Base-by-base conservation (phyloP, 768 basidiomycete genomes). In the Polyporus arcularius region DNA sequence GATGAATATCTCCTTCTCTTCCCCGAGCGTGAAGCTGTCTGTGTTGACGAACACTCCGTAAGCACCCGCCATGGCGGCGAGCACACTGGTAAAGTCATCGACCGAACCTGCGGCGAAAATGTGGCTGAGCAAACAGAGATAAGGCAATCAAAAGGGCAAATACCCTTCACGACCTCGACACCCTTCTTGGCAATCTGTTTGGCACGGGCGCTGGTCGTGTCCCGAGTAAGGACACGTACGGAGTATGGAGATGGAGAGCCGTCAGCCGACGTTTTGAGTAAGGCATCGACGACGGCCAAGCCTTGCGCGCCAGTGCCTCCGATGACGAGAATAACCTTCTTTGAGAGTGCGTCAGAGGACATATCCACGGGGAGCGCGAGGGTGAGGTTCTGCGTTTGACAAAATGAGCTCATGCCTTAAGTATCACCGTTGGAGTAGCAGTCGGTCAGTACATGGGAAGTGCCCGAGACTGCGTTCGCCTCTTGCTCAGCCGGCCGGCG, bases 221-320 rank as follows among this genome's bases (percentile, higher is more conserved):
- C 69, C 38, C 79, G 69, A 1, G 78, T 79, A 32, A 80, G 67
- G 2, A 76, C 79, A 42, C 78, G 76, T 1, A 79, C 72, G 12
- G 67, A 64, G 64, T 77, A 79, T 0, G 78, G 78, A 21, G 78
- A 78, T 0, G 78, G 74, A 9, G 69, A 70, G 4, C 76, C 77
- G 48, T 77, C 73, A 16, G 66, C 63, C 50, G 58, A 65, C 21
- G 72, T 70, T 31, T 68, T 68, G 45, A 79, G 72, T 16, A 80
- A 67, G n/a, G 72, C 71, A 41, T 75, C 71, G 40, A 78, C 72
- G 50, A 79, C 75, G 18, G 72, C 71, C 55, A 74, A 63, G 6
- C 78, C 79, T 58, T 81, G 79, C 1, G 78, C 78, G 48, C 79
- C 79, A 38, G 79, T 80, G 4, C 74, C 79, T 18, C 79, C 79